Conservation (phyloP, 2,329 filamentous ascomycete species). For the Pseudohalonectria lignicola region DNA sequence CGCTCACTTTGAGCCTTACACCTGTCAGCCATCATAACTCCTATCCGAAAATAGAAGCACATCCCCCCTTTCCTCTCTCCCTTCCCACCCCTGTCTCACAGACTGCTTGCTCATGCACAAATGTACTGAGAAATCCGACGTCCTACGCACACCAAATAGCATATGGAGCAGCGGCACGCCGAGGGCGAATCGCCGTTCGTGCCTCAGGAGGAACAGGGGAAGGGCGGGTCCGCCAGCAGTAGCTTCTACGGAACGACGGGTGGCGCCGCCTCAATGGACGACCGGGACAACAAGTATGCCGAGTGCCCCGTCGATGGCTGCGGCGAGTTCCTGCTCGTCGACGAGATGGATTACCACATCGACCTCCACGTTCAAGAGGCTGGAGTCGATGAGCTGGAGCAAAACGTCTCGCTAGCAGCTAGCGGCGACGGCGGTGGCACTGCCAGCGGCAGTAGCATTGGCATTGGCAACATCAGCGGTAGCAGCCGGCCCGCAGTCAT, state of each 20-base stretch:
- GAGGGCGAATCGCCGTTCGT: constrained; percentile 5
- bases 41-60: too few species aligned
- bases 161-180: constrained; percentile 15
- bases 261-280: constrained; percentile 11
- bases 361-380: constrained; percentile 39
- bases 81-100: too few species aligned
- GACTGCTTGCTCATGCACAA: too few species aligned
- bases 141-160: constrained; percentile 11
- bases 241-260: constrained; percentile 1
- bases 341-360: constrained; percentile 46
- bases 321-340: constrained; percentile 40
- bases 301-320: constrained; percentile 47
- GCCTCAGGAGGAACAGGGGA: constrained; percentile 4
- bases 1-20: too few species aligned
- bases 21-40: too few species aligned
- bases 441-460: too few species aligned
- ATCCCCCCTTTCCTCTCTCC: too few species aligned
- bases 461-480: background rate
- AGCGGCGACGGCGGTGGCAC: too few species aligned
- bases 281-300: constrained; percentile 26
- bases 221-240: background rate
- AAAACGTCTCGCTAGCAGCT: too few species aligned
- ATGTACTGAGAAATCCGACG: too few species aligned
- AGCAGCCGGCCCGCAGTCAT: background rate
- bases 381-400: background rate